Conservation (phyloP, 768 basidiomycete species). For the Clathrus columnatus region DNA sequence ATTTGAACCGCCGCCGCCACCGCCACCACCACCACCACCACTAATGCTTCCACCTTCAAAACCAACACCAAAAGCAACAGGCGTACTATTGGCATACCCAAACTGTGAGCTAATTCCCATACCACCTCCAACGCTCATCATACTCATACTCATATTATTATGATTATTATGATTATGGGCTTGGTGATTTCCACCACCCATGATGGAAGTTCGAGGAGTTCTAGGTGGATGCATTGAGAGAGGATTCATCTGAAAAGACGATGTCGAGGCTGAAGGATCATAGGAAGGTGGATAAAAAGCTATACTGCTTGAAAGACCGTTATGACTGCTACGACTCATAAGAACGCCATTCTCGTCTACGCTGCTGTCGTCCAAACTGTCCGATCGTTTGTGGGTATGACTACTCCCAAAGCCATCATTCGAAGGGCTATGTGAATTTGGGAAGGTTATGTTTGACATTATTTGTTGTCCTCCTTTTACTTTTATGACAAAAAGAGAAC, state of each 20-base stretch:
- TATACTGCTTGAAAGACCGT: conserved; percentile 31
- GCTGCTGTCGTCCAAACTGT: not conserved
- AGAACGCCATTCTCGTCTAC: not conserved
- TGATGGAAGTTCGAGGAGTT: conserved; percentile 54
- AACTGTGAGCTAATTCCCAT: not conserved
- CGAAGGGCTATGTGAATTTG: conserved; percentile 29
- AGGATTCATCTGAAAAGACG: conserved; percentile 75
- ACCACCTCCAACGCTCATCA: not conserved
- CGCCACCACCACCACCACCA: too few species aligned
- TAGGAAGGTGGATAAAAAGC: conserved; percentile 52
- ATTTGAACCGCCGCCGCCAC: too few species aligned
- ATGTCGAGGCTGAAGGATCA: conserved; percentile 33
- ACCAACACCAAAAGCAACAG: not conserved
- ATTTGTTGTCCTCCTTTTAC: too few species aligned
- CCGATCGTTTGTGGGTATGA: not conserved
- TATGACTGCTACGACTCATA: conserved; percentile 5
- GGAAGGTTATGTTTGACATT: conserved; percentile 68
- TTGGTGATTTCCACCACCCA: conserved; percentile 3
- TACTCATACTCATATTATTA: not conserved
- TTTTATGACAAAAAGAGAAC: too few species aligned
- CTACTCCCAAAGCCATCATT: not conserved
- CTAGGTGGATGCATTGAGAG: conserved; percentile 72
- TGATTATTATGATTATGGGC: too few species aligned
- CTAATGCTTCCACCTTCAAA: too few species aligned
- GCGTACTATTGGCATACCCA: not conserved